Base-by-base conservation (phyloP, 225 moss, liverwort and hornwort genomes). In the Sphagnum tenellum region DNA sequence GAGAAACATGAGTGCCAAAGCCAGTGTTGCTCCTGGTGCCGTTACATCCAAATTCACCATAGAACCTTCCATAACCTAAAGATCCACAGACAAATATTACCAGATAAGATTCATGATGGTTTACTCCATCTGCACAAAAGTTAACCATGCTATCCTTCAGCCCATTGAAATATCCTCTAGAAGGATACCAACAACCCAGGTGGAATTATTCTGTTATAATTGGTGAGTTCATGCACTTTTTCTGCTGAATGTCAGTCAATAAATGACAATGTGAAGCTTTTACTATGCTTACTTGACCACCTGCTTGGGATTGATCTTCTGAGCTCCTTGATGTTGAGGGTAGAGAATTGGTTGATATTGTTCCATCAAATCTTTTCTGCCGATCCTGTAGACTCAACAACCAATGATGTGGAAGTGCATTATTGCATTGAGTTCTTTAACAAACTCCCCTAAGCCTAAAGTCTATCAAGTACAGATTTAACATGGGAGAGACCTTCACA, bases 11-110 rank as follows among this genome's bases (percentile, higher is more conserved):
- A 98, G 86, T 50, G 89, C 98, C 56, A 98, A 79, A 59, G 98
- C 98, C 13, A 98, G 70, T 63, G 89, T 98, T 75, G 98, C 98
- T 72, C 98, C 98, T n/a, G 98, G 98, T 64, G 98, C 92, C 71
- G 98, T 98, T 29, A 98, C 89, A 73, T 98, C 98, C 68, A 98
- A 71, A 88, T 90, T 98, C 59, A 93, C 87, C 65, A 89, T 84
- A 9, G 89, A 90, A 56, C 93, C 93, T 81, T 98, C 98, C 93
- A 98, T 89, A 50, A 89, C 78, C 74, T 77, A 64, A 2, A n/a
- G 46, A 73, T 5, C 47, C 11, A 64, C 29, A 8, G 44, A 44
- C 8, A 64, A 47, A 46, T 44, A 64, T 60, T 60, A 60, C 7
- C 45, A 6, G 5, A 12, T 7, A 45, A 13, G 12, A 60, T 9